Conservation (phyloP, 768 basidiomycete genomes). For the Fistulinella prunicolor region DNA sequence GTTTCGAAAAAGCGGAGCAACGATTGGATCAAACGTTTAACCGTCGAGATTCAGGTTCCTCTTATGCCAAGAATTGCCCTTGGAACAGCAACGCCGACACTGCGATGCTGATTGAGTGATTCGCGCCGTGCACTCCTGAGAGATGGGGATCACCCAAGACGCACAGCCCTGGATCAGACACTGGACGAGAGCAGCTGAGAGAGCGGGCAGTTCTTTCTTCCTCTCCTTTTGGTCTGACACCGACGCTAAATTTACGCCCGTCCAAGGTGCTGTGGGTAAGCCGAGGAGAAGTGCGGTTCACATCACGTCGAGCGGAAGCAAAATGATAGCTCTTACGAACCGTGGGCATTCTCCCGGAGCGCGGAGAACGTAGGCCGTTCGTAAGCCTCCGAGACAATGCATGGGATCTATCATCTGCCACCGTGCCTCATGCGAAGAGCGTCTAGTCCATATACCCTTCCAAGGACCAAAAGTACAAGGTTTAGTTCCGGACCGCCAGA, state of each 20-base stretch:
- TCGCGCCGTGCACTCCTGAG: no score
- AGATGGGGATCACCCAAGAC: no score
- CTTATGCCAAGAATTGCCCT: no score
- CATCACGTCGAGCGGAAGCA: conserved; percentile 6
- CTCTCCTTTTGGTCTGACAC: background rate
- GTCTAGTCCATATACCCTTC: background rate
- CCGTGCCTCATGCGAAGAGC: conserved; percentile 1
- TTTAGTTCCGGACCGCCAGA: conserved; percentile 8
- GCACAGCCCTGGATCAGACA: no score
- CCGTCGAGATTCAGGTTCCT: no score
- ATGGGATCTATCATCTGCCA: background rate
- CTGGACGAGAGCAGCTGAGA: no score
- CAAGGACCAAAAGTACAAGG: conserved; percentile 1
- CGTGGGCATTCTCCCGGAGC: background rate
- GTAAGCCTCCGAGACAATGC: conserved; percentile 4
- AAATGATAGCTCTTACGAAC: background rate
- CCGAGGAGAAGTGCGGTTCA: conserved; percentile 11
- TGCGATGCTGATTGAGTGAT: no score
- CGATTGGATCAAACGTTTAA: no score
- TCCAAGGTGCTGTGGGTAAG: conserved; percentile 6
- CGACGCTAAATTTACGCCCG: background rate
- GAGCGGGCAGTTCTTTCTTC: no score
- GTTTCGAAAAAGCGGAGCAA: background rate
- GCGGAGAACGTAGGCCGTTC: background rate
- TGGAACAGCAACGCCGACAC: no score